These are phyloP conservation scores for Saitoella complicata DNA, from an alignment of 805 yeast species.

Conservation along the genomic window DNA sequence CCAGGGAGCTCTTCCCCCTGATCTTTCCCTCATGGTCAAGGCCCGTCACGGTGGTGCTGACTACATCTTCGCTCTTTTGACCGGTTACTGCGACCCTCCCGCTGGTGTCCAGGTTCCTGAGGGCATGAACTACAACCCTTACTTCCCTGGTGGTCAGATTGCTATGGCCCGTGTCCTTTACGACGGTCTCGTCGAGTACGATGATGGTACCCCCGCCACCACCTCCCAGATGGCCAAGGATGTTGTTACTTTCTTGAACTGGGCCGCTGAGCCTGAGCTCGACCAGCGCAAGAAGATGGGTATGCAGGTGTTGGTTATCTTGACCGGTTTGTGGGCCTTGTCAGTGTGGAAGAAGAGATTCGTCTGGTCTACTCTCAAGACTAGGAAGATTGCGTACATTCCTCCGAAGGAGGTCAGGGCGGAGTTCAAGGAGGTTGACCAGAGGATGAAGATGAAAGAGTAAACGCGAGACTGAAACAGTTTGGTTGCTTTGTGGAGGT, in stretches of 20 bases:
- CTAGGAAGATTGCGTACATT: conserved; percentile 81
- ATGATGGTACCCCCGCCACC: conserved; percentile 97
- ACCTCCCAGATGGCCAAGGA: conserved; percentile 99
- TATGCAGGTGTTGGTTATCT: conserved; percentile 71
- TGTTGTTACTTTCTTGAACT: conserved; percentile 85
- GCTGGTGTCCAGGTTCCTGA: conserved; percentile 93
- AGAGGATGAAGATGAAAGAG: too few relatives aligned
- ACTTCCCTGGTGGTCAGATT: conserved; percentile 99
- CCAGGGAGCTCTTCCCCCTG: conserved; percentile 98
- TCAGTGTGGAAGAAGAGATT: conserved; percentile 89
- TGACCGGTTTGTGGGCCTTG: conserved; percentile 62
- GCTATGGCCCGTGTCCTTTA: conserved; percentile 98
- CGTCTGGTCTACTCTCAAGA: conserved; percentile 95
- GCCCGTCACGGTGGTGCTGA: conserved; percentile 98
- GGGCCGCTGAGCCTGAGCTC: conserved; percentile 98
- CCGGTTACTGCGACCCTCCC: conserved; percentile 98
- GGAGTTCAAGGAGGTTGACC: conserved; percentile 13
- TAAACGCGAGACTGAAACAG: too few relatives aligned
- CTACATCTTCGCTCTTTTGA: conserved; percentile 83
- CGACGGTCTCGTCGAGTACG: conserved; percentile 94
- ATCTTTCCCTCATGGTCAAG: conserved; percentile 88
- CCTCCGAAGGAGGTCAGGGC: conserved; percentile 55
- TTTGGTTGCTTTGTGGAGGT: too few relatives aligned
- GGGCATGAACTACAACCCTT: conserved; percentile 96
- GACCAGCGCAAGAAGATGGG: conserved; percentile 97